phyloP scores from a whole-genome alignment of 2,329 filamentous ascomycete genomes.

The Coleophoma eucalyptorum region DNA sequence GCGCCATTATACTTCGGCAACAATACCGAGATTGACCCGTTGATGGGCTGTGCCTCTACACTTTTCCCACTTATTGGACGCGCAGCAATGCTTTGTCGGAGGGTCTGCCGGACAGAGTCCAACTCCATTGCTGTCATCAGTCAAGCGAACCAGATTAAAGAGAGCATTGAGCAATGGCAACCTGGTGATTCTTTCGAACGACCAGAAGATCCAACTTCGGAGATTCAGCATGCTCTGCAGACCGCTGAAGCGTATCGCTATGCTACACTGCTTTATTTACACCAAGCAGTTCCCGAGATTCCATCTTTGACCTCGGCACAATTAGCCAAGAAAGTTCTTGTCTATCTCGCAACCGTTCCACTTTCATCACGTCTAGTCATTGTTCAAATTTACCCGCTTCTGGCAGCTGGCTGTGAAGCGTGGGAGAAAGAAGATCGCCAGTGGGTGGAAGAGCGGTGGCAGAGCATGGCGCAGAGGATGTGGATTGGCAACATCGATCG shows the following conservation, averaged over 20 bases:
- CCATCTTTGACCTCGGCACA: slow-evolving; percentile 52
- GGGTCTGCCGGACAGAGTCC: slow-evolving; percentile 44
- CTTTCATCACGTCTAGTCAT: slow-evolving; percentile 59
- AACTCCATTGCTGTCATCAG: slow-evolving; percentile 59
- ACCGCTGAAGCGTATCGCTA: slow-evolving; percentile 65
- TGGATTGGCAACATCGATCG: slow-evolving; percentile 66
- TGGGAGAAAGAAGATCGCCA: slow-evolving; percentile 53
- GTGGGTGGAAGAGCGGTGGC: slow-evolving; percentile 63
- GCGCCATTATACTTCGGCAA: slow-evolving; percentile 32
- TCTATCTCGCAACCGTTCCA: slow-evolving; percentile 60
- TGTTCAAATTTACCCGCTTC: slow-evolving; percentile 66
- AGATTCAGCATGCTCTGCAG: slow-evolving; percentile 60
- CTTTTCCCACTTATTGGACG: slow-evolving; percentile 66
- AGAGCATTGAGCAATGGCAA: slow-evolving; percentile 58
- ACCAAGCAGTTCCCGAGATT: slow-evolving; percentile 66
- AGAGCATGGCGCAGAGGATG: slow-evolving; percentile 54
- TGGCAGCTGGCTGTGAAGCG: slow-evolving; percentile 64
- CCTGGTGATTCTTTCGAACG: slow-evolving; percentile 45
- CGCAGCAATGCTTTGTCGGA: slow-evolving; percentile 62
- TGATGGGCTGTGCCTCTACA: slow-evolving; percentile 66
- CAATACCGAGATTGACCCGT: slow-evolving; percentile 55
- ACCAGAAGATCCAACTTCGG: slow-evolving; percentile 60
- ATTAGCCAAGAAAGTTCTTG: slow-evolving; percentile 58
- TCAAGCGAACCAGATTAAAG: slow-evolving; percentile 58
- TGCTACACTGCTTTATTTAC: slow-evolving; percentile 62